Evolutionary conservation across 1,284 basidiomycete species (phyloP).

Genomic region (Sphagnurus paluster): DNA sequence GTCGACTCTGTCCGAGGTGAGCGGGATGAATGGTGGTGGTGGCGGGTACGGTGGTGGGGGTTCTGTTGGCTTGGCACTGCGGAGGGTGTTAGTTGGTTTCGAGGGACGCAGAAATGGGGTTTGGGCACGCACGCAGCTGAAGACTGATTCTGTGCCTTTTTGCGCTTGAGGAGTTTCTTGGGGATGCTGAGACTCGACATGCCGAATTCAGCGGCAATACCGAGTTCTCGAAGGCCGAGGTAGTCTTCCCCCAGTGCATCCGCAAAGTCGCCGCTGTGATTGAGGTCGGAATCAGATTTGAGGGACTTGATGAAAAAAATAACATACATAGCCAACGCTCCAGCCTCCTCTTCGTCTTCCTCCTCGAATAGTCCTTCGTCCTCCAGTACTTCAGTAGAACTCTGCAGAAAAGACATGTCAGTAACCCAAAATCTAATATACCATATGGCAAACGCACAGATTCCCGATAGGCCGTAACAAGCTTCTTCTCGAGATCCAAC

Average conservation of each 20-base stretch:
- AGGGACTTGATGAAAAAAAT: neutral
- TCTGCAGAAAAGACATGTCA: slow-evolving; percentile 33
- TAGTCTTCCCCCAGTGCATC: slow-evolving; percentile 92
- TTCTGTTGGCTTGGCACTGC: slow-evolving; percentile 64
- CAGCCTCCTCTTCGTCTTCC: slow-evolving; percentile 76
- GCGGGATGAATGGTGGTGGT: slow-evolving; percentile 76
- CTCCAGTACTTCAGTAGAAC: slow-evolving; percentile 62
- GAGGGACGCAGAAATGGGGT: neutral
- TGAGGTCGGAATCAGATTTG: slow-evolving; percentile 2
- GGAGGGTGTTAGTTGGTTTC: slow-evolving; percentile 6
- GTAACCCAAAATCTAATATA: neutral
- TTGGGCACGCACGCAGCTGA: slow-evolving; percentile 47
- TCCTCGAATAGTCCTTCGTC: slow-evolving; percentile 80
- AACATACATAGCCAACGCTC: slow-evolving; percentile 69
- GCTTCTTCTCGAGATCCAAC: slow-evolving; percentile 82
- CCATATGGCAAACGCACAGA: slow-evolving; percentile 46
- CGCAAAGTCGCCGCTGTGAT: slow-evolving; percentile 78
- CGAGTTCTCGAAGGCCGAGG: slow-evolving; percentile 85
- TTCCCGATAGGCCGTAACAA: slow-evolving; percentile 81
- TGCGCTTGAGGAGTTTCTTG: slow-evolving; percentile 75
- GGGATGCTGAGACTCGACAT: slow-evolving; percentile 79
- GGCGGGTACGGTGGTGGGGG: slow-evolving; percentile 86
- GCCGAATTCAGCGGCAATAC: slow-evolving; percentile 89
- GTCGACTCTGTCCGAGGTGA: slow-evolving; percentile 65
- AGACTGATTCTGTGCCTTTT: slow-evolving; percentile 41